Evolutionary conservation across 768 basidiomycete species (phyloP).

Genomic region (Agrocybe praecox): DNA sequence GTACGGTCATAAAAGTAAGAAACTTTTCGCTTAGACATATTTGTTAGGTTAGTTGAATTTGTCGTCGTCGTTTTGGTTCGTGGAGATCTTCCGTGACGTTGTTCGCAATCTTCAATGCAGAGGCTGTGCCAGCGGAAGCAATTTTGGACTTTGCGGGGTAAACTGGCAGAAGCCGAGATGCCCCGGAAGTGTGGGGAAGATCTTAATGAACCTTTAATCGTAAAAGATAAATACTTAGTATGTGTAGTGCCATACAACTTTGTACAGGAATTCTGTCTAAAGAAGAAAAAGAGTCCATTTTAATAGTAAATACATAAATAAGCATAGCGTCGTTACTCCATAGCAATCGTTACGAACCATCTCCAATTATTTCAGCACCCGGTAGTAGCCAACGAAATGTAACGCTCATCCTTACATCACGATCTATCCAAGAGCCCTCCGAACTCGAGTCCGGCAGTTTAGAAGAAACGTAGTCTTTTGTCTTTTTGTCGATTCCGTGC

Average conservation of each 20-base stretch:
- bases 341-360: conserved; percentile 2
- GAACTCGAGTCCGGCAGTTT: conserved; percentile 7
- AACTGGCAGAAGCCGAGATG: not conserved
- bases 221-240: too few species aligned
- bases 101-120: conserved; percentile 9
- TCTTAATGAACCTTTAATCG: too few species aligned
- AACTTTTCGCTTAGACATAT: conserved; percentile 74
- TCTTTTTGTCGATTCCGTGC: conserved; percentile 78
- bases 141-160: conserved; percentile 7
- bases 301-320: not conserved
- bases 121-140: conserved; percentile 16
- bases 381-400: conserved; percentile 88
- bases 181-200: conserved; percentile 6
- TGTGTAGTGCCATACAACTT: too few species aligned
- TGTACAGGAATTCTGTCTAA: not conserved
- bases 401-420: conserved; percentile 70
- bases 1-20: conserved; percentile 81
- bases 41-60: not conserved
- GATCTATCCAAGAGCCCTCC: conserved; percentile 42
- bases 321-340: not conserved
- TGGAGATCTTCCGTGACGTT: not conserved
- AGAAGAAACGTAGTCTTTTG: conserved; percentile 57
- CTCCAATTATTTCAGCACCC: conserved; percentile 81
- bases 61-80: conserved; percentile 1
- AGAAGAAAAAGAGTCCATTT: not conserved